These are phyloP conservation scores for Pyrenochaeta sp. DNA, from an alignment of 2,329 filamentous ascomycete genomes.

Conservation along the genomic window DNA sequence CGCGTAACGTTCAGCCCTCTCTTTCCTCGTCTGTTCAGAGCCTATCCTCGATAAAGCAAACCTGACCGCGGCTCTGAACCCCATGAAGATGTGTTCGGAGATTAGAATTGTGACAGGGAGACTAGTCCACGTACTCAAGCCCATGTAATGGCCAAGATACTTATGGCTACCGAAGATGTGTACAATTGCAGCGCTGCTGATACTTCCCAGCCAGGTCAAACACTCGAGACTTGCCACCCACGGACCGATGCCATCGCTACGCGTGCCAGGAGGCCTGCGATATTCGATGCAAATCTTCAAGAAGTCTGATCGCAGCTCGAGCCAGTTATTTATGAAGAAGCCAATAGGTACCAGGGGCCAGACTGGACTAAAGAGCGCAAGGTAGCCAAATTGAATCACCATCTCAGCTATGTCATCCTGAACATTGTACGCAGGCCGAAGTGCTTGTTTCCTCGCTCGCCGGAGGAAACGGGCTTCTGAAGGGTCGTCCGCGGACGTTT, in stretches of 20 bases:
- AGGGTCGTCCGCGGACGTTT: constrained; percentile 30
- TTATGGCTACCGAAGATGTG: constrained; percentile 39
- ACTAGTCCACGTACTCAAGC: constrained; percentile 36
- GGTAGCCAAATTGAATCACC: constrained; percentile 48
- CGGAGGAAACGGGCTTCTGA: constrained; percentile 40
- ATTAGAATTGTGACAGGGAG: constrained; percentile 42
- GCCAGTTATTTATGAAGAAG: constrained; percentile 49
- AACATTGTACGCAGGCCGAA: constrained; percentile 42
- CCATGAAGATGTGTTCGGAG: constrained; percentile 46
- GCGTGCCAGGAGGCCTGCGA: constrained; percentile 37
- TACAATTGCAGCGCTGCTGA: constrained; percentile 44
- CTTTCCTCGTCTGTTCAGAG: constrained; percentile 40
- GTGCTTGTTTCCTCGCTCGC: constrained; percentile 39
- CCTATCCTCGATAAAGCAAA: constrained; percentile 37
- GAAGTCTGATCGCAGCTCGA: constrained; percentile 46
- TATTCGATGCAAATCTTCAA: constrained; percentile 46
- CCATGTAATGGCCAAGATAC: constrained; percentile 20
- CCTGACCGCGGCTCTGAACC: constrained; percentile 37
- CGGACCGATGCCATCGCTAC: constrained; percentile 44
- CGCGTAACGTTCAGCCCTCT: constrained; percentile 35
- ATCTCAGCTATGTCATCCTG: constrained; percentile 47
- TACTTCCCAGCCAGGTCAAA: constrained; percentile 45
- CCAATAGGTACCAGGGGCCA: constrained; percentile 47
- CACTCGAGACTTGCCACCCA: constrained; percentile 44
- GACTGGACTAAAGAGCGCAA: constrained; percentile 45